Conservation (phyloP, 108 stramenopile genomes). For the Nitzschia inconspicua region DNA sequence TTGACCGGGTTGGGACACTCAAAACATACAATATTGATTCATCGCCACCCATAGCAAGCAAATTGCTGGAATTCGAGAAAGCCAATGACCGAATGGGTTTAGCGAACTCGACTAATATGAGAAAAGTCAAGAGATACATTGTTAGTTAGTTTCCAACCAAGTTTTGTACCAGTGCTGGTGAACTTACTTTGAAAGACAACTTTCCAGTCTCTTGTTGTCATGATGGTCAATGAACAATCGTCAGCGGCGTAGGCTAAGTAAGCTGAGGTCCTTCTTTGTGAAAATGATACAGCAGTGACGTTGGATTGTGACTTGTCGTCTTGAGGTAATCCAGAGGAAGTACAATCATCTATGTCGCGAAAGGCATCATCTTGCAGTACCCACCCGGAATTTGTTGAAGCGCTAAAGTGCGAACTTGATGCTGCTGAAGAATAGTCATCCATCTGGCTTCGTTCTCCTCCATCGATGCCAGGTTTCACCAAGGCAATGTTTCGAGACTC, state of each 20-base stretch:
- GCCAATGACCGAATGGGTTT: conserved; percentile 31
- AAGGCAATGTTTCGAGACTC: conserved; percentile 25
- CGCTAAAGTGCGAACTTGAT: conserved; percentile 22
- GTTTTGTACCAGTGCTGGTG: no score
- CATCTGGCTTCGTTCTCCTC: not conserved
- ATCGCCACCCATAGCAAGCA: conserved; percentile 37
- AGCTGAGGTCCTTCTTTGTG: conserved; percentile 11
- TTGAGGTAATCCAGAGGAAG: not conserved
- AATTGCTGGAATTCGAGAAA: conserved; percentile 40
- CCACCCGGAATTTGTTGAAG: conserved; percentile 21
- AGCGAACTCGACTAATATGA: conserved; percentile 36
- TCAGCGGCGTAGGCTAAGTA: conserved; percentile 36
- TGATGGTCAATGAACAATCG: conserved; percentile 27
- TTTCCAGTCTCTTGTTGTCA: conserved; percentile 38
- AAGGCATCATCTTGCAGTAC: conserved; percentile 29
- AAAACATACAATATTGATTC: conserved; percentile 32
- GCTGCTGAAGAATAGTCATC: conserved; percentile 23
- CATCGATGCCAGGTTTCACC: conserved; percentile 33
- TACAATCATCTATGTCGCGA: conserved; percentile 18
- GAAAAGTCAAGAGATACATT: no score
- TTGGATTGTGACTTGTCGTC: conserved; percentile 11
- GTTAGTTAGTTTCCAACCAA: no score
- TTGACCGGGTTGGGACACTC: conserved; percentile 24
- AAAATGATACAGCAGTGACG: conserved; percentile 34
- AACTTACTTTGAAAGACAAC: conserved; percentile 21